These are phyloP conservation scores for Cynanchum wilfordii DNA, from an alignment of 257 asterid genomes.

Conservation along the genomic window DNA sequence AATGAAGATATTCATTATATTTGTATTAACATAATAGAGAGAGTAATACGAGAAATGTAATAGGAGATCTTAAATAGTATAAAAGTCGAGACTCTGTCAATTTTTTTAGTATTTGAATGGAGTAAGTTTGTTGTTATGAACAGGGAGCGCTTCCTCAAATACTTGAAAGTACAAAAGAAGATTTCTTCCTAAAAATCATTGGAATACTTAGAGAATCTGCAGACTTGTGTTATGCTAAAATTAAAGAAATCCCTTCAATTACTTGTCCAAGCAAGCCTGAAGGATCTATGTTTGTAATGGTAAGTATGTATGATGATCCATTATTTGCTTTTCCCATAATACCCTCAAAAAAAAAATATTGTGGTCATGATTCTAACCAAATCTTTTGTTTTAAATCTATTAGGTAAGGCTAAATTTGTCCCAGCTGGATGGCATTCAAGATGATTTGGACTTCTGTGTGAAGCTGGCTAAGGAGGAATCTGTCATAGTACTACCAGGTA, in stretches of 20 bases:
- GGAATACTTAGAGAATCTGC: slow-evolving; percentile 47
- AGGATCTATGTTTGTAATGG: slow-evolving; percentile 88
- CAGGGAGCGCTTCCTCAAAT: slow-evolving; percentile 76
- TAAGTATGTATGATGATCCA: slow-evolving; percentile 20
- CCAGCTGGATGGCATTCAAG: slow-evolving; percentile 48
- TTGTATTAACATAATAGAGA: too few species aligned
- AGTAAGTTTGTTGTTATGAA: too few species aligned
- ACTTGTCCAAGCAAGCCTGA: slow-evolving; percentile 80
- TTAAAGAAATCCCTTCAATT: slow-evolving; percentile 58
- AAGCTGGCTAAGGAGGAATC: slow-evolving; percentile 75
- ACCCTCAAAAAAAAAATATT: too few species aligned
- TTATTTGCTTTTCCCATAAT: too few species aligned
- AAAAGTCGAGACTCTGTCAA: too few species aligned
- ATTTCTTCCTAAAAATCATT: slow-evolving; percentile 48
- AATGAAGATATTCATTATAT: too few species aligned
- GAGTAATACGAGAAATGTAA: too few species aligned
- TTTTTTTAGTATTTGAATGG: too few species aligned
- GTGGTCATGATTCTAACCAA: slow-evolving; percentile 3
- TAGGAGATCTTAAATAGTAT: too few species aligned
- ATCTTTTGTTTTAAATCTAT: slow-evolving; percentile 12
- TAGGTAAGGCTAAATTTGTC: slow-evolving; percentile 58
- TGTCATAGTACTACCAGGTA: slow-evolving; percentile 67
- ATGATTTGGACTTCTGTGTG: slow-evolving; percentile 70
- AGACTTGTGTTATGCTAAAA: slow-evolving; percentile 36
- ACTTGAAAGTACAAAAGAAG: slow-evolving; percentile 46